Evolutionary conservation across 2,329 filamentous ascomycete species (phyloP).

Genomic region (Fusarium sulawesiense): DNA sequence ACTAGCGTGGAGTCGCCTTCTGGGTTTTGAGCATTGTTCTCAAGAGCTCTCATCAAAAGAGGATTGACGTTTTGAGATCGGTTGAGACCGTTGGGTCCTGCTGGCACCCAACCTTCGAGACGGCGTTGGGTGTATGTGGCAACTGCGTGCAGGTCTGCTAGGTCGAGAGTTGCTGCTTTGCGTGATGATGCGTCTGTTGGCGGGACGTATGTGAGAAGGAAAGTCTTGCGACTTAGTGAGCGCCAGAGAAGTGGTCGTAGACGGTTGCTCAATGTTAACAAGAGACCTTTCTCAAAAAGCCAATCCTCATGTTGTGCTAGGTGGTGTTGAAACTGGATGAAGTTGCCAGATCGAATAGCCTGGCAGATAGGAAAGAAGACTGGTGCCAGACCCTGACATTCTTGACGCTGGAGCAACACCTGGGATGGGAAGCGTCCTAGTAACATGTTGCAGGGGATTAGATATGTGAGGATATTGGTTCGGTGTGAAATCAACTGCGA

Average conservation of each 20-base stretch:
- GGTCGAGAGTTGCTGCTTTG: conserved; percentile 78
- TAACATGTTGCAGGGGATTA: conserved; percentile 85
- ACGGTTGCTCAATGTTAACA: conserved; percentile 79
- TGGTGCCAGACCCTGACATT: conserved; percentile 67
- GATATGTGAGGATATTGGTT: conserved; percentile 82
- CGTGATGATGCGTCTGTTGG: conserved; percentile 66
- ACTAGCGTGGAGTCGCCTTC: conserved; percentile 56
- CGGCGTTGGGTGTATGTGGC: conserved; percentile 74
- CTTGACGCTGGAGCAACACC: conserved; percentile 73
- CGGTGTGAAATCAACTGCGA: conserved; percentile 76
- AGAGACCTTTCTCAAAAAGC: conserved; percentile 80
- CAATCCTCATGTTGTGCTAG: conserved; percentile 74
- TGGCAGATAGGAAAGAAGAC: conserved; percentile 79
- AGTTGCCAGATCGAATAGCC: conserved; percentile 79
- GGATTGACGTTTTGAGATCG: conserved; percentile 59
- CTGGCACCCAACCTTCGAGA: conserved; percentile 67
- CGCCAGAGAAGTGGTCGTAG: conserved; percentile 88
- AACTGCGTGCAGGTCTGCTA: conserved; percentile 73
- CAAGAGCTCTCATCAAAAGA: conserved; percentile 64
- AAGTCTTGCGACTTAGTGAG: conserved; percentile 80
- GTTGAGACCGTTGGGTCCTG: conserved; percentile 48
- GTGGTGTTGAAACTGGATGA: conserved; percentile 77
- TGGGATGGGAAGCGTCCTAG: conserved; percentile 83
- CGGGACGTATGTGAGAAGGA: conserved; percentile 80
- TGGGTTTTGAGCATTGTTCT: conserved; percentile 57